Base-by-base conservation (phyloP, 805 yeast genomes). In the Kodamaea leandrae region DNA sequence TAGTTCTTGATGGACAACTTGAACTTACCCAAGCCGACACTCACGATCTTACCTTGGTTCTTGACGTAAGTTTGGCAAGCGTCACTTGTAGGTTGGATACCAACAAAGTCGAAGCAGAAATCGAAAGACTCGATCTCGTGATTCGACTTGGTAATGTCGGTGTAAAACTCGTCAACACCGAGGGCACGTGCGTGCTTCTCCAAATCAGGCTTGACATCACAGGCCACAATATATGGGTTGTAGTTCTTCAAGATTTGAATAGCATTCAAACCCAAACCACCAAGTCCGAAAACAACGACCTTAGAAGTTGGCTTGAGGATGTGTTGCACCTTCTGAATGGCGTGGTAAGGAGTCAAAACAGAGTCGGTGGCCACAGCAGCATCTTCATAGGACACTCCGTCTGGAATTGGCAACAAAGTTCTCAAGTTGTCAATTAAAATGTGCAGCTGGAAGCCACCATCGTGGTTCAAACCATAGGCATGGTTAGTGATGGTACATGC, bases 321-420 rank as follows among this genome's bases (percentile, higher is more conserved):
- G 13, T 50, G 48, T 36, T 48, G 58, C 4, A 64, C 69, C 45
- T 65, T 68, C 43, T 54, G 59, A 24, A 69, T 62, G 14, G 73
- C 68, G 44, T 66, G 72, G 49, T 52, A 68, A 2, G 74, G 74
- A 3, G 74, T 69, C 44, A 69, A 55, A 1, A 68, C 64, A 3
- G 72, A 66, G 44, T 69, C 74, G 2, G 70, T 59, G 10, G 73
- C 61, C 6, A 66, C 61, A 1, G 74, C 73, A 1, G 74, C 74
- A 5, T 51, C 58, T 32, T 58, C 72, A 41, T 57, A 69, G 10
- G 61, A 46, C 2, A 69, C 70, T 6, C 53, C 55, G 12, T 68
- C 71, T 6, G 71, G 71, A 39, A 69, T 68, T 1, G 68, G 68
- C 25, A 68, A 48, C 43, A 69, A 50, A 2, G 57, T 51, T 32